Percentiles rank a stretch among this genome's conserved stretches.
Evolutionary conservation across 1,139 yeast species (phyloP).

Genomic region (Suhomyces chickasaworum): DNA sequence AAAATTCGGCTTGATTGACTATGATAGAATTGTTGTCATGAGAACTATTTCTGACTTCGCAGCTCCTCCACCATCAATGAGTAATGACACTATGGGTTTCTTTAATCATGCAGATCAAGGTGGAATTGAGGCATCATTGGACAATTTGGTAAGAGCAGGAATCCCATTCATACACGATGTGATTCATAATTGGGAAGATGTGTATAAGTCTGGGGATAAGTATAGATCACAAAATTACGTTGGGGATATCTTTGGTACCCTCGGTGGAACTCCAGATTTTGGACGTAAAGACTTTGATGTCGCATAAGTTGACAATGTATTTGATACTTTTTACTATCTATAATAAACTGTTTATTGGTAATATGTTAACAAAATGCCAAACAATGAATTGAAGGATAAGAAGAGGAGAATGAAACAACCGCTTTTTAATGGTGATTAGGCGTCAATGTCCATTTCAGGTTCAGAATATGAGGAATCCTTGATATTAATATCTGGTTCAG

Average conservation of each 20-base stretch:
- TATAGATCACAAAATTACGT: constrained; percentile 53
- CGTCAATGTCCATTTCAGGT: neutral
- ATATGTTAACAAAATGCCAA: neutral
- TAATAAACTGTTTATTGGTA: neutral
- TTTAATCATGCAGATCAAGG: constrained; percentile 55
- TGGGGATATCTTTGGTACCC: constrained; percentile 60
- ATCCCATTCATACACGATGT: constrained; percentile 58
- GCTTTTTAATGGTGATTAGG: neutral
- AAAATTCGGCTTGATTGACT: constrained; percentile 57
- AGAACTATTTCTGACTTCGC: constrained; percentile 67
- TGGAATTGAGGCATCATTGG: constrained; percentile 52
- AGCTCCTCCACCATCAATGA: constrained; percentile 52
- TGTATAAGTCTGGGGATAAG: constrained; percentile 40
- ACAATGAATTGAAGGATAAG: neutral
- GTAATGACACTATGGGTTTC: constrained; percentile 49
- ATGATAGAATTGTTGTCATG: constrained; percentile 58
- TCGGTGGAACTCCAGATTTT: constrained; percentile 34
- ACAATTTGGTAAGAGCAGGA: constrained; percentile 58
- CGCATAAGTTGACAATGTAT: constrained; percentile 7
- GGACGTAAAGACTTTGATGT: constrained; percentile 16
- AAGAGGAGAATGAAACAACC: neutral
- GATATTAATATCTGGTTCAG: constrained; percentile 9
- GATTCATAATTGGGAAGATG: constrained; percentile 51
- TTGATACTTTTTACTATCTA: neutral
- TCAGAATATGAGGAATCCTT: constrained; percentile 3